These are phyloP conservation scores for Panaeolus papilionaceus DNA, from an alignment of 768 basidiomycete species.

Conservation along the genomic window DNA sequence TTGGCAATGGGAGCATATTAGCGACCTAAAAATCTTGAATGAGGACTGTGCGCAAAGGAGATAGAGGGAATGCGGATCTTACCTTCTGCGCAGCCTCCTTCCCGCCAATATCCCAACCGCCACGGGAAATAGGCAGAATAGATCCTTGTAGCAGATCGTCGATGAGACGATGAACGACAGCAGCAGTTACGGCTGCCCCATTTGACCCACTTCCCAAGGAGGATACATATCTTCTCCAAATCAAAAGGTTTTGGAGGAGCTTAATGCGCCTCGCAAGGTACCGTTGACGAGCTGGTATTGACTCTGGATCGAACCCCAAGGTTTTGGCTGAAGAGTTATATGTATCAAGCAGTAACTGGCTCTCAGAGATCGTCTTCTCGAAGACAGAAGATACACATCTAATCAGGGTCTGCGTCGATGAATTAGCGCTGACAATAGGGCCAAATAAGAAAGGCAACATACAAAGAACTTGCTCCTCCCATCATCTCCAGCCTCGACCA, in stretches of 20 bases:
- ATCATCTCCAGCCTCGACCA: constrained; percentile 46
- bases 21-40: constrained; percentile 35
- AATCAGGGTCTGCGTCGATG: constrained; percentile 53
- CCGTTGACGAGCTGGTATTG: constrained; percentile 72
- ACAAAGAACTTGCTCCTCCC: constrained; percentile 73
- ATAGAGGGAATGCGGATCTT: constrained; percentile 19
- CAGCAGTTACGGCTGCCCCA: constrained; percentile 47
- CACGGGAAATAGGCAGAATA: constrained; percentile 70
- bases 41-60: too few species aligned
- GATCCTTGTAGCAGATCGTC: constrained; percentile 61
- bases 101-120: constrained; percentile 90
- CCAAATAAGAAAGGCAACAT: constrained; percentile 19
- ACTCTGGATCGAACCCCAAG: constrained; percentile 74
- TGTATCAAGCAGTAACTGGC: constrained; percentile 54
- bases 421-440: constrained; percentile 13
- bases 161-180: constrained; percentile 39
- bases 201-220: constrained; percentile 52
- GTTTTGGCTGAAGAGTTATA: constrained; percentile 45
- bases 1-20: constrained; percentile 41
- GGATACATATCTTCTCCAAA: constrained; percentile 73
- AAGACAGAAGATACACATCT: constrained; percentile 61
- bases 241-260: constrained; percentile 72
- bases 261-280: constrained; percentile 73
- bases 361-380: constrained; percentile 58
- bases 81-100: constrained; percentile 69